Evolutionary conservation across 2,329 filamentous ascomycete genomes (phyloP), one percentile per base, ranked within the genome.

Genomic region (Xenoacremonium recifei): DNA sequence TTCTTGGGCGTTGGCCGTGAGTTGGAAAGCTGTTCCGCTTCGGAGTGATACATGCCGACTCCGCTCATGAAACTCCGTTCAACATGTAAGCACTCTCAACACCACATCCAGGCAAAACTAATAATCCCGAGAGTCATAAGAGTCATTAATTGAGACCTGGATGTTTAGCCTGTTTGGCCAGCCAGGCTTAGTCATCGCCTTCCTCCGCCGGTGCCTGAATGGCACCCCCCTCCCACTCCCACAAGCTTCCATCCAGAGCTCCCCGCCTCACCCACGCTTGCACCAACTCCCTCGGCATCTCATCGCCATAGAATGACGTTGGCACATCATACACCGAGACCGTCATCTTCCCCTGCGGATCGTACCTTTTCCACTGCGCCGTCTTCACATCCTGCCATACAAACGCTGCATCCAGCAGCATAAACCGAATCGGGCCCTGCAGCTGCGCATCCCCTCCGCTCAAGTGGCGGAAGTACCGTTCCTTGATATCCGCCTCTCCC

Each of bases 241-340:
- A 71, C 11, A 71, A 44, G 30, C 55, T 65, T n/a, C 70, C 71
- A 29, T 62, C 57, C 44, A 73, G 47, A 4, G 69, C 66, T 17
- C 61, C 63, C 10, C 60, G 58, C 47, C 58, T 68, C n/a, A 71
- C 62, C 63, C 66, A 72, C 4, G 58, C 46, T 40, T 67, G 65
- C 40, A 72, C 71, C 34, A 68, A 42, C 45, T 66, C 59, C 10
- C 51, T 51, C 2, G 54, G 49, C 31, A 57, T 57, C 48, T 69
- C 66, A 40, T 70, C 67, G 4, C 63, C 63, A 34, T 68, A 67
- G 44, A 65, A 69, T 6, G 62, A 57, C 12, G 59, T 58, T 17
- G 68, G 67, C 13, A 74, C 65, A 47, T 64, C 59, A 39, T 67
- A 65, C 6, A 59, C 49, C 49, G 63, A 62, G 36, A 75, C 62